These are phyloP conservation scores for Clarireedia hainanense DNA, from an alignment of 2,329 filamentous ascomycete species.

Conservation along the genomic window DNA sequence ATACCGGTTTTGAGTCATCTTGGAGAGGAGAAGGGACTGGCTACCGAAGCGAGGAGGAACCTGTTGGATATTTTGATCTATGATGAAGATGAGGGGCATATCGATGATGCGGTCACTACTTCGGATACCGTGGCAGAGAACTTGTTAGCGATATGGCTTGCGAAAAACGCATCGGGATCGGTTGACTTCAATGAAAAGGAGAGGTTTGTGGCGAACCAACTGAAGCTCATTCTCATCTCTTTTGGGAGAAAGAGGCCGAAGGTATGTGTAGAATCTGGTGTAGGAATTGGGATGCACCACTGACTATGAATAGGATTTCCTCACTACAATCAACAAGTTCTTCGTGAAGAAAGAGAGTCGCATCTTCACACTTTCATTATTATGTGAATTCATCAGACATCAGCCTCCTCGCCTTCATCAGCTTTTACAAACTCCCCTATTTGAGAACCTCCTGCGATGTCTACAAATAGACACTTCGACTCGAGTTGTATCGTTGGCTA, in stretches of 20 bases:
- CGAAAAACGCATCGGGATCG: constrained; percentile 33
- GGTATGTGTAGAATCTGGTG: constrained; percentile 28
- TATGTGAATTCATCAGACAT: constrained; percentile 65
- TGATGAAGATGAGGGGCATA: constrained; percentile 49
- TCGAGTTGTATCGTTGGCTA: constrained; percentile 64
- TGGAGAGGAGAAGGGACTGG: constrained; percentile 53
- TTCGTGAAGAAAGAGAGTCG: constrained; percentile 58
- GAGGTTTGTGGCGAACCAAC: constrained; percentile 36
- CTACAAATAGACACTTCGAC: constrained; percentile 73
- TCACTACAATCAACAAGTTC: constrained; percentile 56
- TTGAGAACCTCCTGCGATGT: constrained; percentile 64
- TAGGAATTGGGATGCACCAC: constrained; percentile 3
- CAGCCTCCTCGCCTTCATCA: constrained; percentile 75
- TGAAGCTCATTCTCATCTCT: constrained; percentile 36
- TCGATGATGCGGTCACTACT: constrained; percentile 35
- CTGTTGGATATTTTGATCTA: constrained; percentile 56
- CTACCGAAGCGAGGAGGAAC: constrained; percentile 57
- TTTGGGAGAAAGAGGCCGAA: constrained; percentile 62
- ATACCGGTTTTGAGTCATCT: constrained; percentile 48
- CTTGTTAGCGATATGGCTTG: constrained; percentile 50
- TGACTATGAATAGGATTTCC: constrained; percentile 47
- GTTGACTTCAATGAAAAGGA: constrained; percentile 36
- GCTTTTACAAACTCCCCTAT: constrained; percentile 61
- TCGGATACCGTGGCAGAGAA: constrained; percentile 48
- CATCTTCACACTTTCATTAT: constrained; percentile 54